Base-by-base conservation (phyloP, 2,329 filamentous ascomycete genomes). In the Trichoderma oligosporum region DNA sequence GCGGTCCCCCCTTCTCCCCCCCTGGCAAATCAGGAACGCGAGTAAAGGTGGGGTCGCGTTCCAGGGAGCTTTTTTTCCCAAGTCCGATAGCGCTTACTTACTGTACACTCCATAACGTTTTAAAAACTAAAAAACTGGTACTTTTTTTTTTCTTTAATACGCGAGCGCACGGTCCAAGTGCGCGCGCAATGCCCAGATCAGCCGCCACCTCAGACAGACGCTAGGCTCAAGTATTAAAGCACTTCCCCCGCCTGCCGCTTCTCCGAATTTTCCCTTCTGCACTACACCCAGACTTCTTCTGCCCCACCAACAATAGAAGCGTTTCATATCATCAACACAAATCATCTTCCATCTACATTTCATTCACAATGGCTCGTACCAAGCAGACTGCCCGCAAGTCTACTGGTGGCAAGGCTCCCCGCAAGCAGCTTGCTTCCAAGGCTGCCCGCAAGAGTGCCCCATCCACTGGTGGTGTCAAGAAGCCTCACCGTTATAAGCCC, bases 371-470 rank as follows among this genome's bases (percentile, higher is more conserved):
- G 82, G 82, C 82, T 67, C 82, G 82, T 70, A 85, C 82, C 63
- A 85, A 85, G 81, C 82, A 85, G 73, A 85, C 81, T 69, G 83
- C 83, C 70, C 82, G 84, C 73, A 86, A 96, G 83, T 88, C 85
- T 76, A 88, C 85, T 70, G 85, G 85, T 85, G 85, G 85, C 82
- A 88, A 88, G 82, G 85, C 85, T 68, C 85, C 85, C 63, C 84
- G 85, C 79, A 99, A 99, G 90, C 92, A 97, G 86, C 91, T 97
- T 73, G 93, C 93, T 70, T 96, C 92, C 83, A 97, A 97, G 89
- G 94, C 93, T 67, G 93, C 94, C 72, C 92, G 94, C 82, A 99
- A 99, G 87, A 91, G 88, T 70, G 93, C 94, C 61, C 94, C 94
- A 68, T 96, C 91, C 63, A 97, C 94, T 76, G 94, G 93, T 71